Evolutionary conservation across 495 filamentous ascomycete genomes (phyloP), one percentile per base, ranked within the genome.

Genomic region (Tuber brumale): DNA sequence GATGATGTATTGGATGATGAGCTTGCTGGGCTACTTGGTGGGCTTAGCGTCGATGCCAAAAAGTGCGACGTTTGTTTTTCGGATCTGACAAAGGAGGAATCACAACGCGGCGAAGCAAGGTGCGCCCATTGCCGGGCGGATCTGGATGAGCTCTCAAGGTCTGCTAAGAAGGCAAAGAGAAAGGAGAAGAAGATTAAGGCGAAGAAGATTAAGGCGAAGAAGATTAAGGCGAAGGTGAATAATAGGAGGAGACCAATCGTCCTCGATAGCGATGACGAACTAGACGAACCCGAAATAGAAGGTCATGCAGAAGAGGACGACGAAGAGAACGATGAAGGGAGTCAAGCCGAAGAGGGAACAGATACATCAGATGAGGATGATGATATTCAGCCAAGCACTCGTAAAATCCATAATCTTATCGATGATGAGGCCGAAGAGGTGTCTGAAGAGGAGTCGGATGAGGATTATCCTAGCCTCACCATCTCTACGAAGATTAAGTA

Each of bases 401-500:
- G 39, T 79, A 86, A 74, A 81, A 85, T 70, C 81, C 23, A 46
- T 6, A 71, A 27, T 71, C 73, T 83, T 48, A 75, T 80, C 45
- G 78, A 79, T 44, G 79, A 82, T 66, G 71, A 75, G 35, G 82
- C 76, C 3, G 80, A 81, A 27, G 82, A 83, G 31, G 61, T 77
- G 23, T 66, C 57, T 66, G 76, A 73, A 31, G 80, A 75, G 12
- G 82, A 82, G 42, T 69, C 44, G n/a, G 75, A 79, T 44, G 72
- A 84, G 19, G 75, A 73, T 73, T 80, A 76, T 70, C 70, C 80
- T 69, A 84, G 85, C 69, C 84, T 89, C 44, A 86, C 90, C 19
- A 89, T 90, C 6, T 99, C 95, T 3, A 93, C 95, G 76, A 99
- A 99, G 85, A 96, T 97, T 81, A 90, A 90, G 71, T 90, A 93